phyloP scores from a whole-genome alignment of 805 yeast genomes.

The Kodamaea kakaduensis region DNA sequence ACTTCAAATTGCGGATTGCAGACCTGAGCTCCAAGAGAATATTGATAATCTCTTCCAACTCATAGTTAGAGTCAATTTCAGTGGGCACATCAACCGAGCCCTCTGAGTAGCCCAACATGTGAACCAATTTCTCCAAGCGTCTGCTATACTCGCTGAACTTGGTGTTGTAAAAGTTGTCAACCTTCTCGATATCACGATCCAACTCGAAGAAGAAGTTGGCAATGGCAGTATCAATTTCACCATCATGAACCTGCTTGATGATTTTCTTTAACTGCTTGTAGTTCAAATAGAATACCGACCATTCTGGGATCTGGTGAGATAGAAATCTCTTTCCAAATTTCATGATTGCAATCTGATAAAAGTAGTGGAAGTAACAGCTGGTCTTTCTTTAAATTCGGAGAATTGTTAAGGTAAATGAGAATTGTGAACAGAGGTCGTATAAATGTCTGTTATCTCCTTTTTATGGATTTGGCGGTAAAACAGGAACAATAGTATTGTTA shows the following conservation, averaged over 20 bases:
- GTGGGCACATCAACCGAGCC: slow-evolving; percentile 8
- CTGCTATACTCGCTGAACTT: slow-evolving; percentile 73
- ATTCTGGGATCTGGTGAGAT: slow-evolving; percentile 90
- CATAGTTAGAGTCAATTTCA: slow-evolving; percentile 36
- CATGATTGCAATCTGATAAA: slow-evolving; percentile 35
- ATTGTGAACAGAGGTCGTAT: too few species aligned
- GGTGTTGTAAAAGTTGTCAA: slow-evolving; percentile 71
- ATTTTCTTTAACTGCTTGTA: slow-evolving; percentile 80
- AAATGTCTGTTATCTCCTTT: too few species aligned
- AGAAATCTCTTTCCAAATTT: slow-evolving; percentile 77
- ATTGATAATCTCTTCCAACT: slow-evolving; percentile 37
- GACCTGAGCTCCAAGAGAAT: slow-evolving; percentile 74
- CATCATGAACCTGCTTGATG: slow-evolving; percentile 57
- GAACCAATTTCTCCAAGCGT: slow-evolving; percentile 48
- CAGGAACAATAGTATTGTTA: too few species aligned
- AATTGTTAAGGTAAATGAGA: too few species aligned
- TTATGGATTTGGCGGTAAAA: too few species aligned
- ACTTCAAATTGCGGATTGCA: slow-evolving; percentile 75
- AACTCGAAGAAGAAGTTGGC: slow-evolving; percentile 72
- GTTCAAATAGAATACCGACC: slow-evolving; percentile 80
- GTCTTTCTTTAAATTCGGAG: too few species aligned
- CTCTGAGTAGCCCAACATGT: slow-evolving; percentile 31
- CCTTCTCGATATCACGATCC: slow-evolving; percentile 78
- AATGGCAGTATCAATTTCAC: slow-evolving; percentile 21
- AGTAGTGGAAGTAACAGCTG: slow-evolving; percentile 1